Percentiles rank a stretch among this genome's conserved stretches.
Evolutionary conservation across 371 early-diverging fungal genomes (phyloP).

Genomic region (Rhizomucor miehei): DNA sequence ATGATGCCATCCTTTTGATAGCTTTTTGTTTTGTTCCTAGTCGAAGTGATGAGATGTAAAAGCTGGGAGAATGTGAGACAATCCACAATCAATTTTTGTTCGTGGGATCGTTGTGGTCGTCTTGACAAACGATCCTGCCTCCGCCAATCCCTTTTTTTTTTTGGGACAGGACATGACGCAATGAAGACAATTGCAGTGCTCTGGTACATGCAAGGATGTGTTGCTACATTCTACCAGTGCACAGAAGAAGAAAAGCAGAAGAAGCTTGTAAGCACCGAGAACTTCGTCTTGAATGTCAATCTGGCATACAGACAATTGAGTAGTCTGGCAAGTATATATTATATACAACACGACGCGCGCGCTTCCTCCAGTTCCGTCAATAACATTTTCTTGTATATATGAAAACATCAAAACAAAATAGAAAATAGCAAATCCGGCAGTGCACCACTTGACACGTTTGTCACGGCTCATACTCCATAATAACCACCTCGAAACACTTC

Average conservation of each 20-base stretch:
- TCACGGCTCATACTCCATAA: conserved; percentile 88
- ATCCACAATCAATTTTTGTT: no score
- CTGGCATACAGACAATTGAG: conserved; percentile 23
- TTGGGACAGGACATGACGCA: no score
- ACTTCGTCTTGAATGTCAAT: conserved; percentile 13
- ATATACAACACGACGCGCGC: conserved; percentile 3
- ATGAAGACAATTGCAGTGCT: conserved; percentile 5
- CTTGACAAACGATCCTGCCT: no score
- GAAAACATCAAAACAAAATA: conserved; percentile 6
- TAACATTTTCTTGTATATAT: no score
- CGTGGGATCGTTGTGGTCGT: no score
- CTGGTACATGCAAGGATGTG: conserved; percentile 12
- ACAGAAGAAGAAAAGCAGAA: conserved; percentile 3
- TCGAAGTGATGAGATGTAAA: no score
- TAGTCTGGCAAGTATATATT: conserved; percentile 19
- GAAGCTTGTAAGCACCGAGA: conserved; percentile 4
- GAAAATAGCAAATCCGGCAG: conserved; percentile 40
- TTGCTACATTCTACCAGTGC: conserved; percentile 10
- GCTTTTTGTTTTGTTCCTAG: no score
- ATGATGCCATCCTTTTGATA: no score
- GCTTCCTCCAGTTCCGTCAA: no score
- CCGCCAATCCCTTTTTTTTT: no score
- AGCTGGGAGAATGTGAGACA: no score
- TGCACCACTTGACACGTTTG: conserved; percentile 43
- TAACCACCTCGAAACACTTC: conserved; percentile 77